phyloP scores from a whole-genome alignment of 208 protist species.

The Wallacemonas rigidus region DNA sequence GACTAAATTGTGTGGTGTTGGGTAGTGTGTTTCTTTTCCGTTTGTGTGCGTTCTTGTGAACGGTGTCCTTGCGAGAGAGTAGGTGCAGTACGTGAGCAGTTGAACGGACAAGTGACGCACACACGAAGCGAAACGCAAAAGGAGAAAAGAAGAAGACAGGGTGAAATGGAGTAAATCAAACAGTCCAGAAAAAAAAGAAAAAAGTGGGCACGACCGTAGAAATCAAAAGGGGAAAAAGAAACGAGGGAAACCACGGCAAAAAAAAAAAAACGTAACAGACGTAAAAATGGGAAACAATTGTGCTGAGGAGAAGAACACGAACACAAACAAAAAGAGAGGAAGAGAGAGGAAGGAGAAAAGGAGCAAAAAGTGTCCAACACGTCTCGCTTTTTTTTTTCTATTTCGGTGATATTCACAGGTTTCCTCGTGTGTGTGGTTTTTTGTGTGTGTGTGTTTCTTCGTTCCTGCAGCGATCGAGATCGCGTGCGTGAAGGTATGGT shows the following conservation, averaged over 20 bases:
- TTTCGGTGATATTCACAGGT: no score
- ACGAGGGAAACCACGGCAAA: conserved; percentile 6
- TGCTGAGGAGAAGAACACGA: neutral
- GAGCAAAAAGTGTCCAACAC: neutral
- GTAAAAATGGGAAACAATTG: neutral
- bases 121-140: neutral
- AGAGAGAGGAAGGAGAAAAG: neutral
- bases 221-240: conserved; percentile 14
- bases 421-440: neutral
- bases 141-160: no score
- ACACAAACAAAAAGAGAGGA: conserved; percentile 2
- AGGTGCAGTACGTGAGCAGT: neutral
- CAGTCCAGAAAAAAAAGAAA: conserved; percentile 4
- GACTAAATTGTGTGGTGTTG: neutral
- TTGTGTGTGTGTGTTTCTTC: conserved; percentile 13
- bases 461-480: neutral
- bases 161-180: neutral
- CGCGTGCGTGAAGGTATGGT: no score
- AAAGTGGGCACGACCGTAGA: conserved; percentile 12
- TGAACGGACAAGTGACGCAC: neutral
- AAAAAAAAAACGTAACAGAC: conserved; percentile 12
- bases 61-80: neutral
- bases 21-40: neutral
- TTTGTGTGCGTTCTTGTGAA: neutral
- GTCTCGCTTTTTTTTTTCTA: no score